Conservation (phyloP, 2,329 filamentous ascomycete species). For the Clonostachys byssicola region DNA sequence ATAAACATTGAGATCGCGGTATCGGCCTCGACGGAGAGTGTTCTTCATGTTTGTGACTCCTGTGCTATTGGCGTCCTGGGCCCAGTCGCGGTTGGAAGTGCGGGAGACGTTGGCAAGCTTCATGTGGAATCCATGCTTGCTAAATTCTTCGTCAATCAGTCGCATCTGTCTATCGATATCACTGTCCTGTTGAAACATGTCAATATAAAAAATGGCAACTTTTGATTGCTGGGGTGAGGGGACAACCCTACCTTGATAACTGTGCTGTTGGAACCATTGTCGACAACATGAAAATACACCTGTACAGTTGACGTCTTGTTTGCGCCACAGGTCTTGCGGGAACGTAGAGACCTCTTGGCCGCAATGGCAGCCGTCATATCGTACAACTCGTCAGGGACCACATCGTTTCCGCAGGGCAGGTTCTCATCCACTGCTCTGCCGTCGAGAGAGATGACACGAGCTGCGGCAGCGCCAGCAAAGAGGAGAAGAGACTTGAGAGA, state of each 20-base stretch:
- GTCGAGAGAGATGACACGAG: not conserved
- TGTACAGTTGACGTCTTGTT: constrained; percentile 9
- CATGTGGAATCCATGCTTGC: constrained; percentile 12
- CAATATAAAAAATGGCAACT: not conserved
- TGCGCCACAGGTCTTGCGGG: constrained; percentile 5
- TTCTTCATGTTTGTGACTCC: constrained; percentile 29
- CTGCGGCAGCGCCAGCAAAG: constrained; percentile 1
- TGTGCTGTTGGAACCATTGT: not conserved
- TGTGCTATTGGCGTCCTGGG: constrained; percentile 17
- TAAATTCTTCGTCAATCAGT: constrained; percentile 15
- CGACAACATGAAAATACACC: constrained; percentile 5
- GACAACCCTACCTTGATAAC: too few species aligned
- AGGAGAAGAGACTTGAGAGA: constrained; percentile 7
- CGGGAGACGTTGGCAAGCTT: constrained; percentile 15
- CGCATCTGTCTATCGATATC: constrained; percentile 14
- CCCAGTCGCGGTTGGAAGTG: constrained; percentile 23
- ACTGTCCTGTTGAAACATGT: constrained; percentile 5
- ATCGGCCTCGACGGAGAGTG: constrained; percentile 34
- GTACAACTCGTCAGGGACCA: not conserved
- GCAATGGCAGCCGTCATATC: not conserved
- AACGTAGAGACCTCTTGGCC: not conserved
- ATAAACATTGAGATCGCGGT: constrained; percentile 40
- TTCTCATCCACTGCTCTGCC: not conserved
- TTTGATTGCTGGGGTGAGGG: too few species aligned
- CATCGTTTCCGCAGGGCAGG: constrained; percentile 1